Evolutionary conservation across 257 asterid species (phyloP), one percentile per base, ranked within the genome.

Genomic region (Solanum corneliomulleri): DNA sequence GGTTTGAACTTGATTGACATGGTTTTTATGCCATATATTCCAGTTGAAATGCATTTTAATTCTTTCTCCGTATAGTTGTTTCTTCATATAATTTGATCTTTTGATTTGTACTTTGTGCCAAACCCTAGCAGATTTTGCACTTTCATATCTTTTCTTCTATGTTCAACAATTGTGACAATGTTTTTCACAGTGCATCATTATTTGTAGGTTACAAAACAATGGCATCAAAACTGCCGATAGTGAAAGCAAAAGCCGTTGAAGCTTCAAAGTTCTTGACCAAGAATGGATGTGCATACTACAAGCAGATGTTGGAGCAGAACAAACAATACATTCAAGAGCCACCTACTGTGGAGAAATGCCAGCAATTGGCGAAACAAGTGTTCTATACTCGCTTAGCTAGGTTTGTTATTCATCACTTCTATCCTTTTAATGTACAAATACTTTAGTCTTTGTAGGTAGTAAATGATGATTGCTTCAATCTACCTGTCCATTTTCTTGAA

Each of bases 311-410:
- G 90, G 88, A 86, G 70, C 49, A 83, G 81, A 89, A 89, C 88
- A 86, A 88, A 70, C 88, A 86, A 56, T 86, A 88, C 31, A 78
- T 89, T 18, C 89, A 87, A 78, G 89, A 74, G 14, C 86, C 91
- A 35, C 91, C 91, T 18, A 89, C 91, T 7, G 83, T 82, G 66
- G 90, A 88, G 88, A 89, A 88, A 82, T 89, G 91, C 72, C 60
- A 84, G 66, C 84, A 68, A 39, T 80, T 89, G 87, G 75, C 88
- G 1, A 89, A 85, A 33, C 89, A 89, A 37, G 82, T 85, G 13
- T 69, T 84, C 39, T 87, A 87, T 37, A 89, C 91, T 42, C 88
- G 89, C 29, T 72, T 89, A 52, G 91, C 91, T 75, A 89, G 91
- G 91, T 89, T 86, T 37, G 16, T 29, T 20, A 31, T 14, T 20